Evolutionary conservation across 495 filamentous ascomycete genomes (phyloP).

Genomic region (Aspergillus olivimuriae): DNA sequence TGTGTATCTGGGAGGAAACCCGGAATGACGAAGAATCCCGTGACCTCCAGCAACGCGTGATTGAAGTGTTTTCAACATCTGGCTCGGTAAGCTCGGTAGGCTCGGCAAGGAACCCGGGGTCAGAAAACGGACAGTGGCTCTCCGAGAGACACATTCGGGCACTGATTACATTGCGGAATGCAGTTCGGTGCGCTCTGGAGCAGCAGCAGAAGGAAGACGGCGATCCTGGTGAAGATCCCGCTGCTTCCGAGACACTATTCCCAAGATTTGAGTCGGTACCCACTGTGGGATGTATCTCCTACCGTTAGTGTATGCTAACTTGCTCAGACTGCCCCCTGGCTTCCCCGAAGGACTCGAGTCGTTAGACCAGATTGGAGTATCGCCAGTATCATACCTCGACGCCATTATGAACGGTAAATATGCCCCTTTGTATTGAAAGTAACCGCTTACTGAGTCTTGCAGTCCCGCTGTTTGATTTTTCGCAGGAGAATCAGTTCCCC

Average conservation of each 20-base stretch:
- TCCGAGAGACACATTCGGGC: constrained; percentile 30
- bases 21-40: constrained; percentile 28
- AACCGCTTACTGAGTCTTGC: neutral
- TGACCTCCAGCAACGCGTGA: constrained; percentile 26
- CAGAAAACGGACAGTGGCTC: constrained; percentile 25
- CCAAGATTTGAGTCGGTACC: constrained; percentile 1
- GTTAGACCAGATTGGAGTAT: constrained; percentile 8
- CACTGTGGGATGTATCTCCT: neutral
- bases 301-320: neutral
- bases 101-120: constrained; percentile 7
- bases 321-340: neutral
- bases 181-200: constrained; percentile 16
- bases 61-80: constrained; percentile 27
- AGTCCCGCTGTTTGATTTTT: constrained; percentile 28
- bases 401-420: constrained; percentile 33
- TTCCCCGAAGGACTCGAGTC: constrained; percentile 4
- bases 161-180: constrained; percentile 23
- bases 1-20: constrained; percentile 36
- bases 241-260: neutral
- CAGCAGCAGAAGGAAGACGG: constrained; percentile 8
- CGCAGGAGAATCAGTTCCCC: constrained; percentile 14
- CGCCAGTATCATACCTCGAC: constrained; percentile 29
- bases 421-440: neutral
- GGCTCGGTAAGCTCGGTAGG: constrained; percentile 8
- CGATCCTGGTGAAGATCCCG: neutral